Conservation (phyloP, 192 early-diverging fungal species). For the Diversispora epigaea region DNA sequence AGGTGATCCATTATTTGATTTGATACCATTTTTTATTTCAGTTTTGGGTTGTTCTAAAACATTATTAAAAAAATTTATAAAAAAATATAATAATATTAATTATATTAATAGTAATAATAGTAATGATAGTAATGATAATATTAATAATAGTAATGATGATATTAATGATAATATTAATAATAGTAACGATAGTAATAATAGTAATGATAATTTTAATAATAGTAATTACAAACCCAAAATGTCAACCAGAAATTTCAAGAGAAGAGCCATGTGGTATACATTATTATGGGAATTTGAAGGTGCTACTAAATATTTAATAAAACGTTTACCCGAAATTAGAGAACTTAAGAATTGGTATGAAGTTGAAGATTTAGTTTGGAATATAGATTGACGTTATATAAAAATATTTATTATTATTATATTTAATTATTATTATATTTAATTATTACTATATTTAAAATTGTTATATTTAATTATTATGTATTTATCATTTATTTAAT, state of each 20-base stretch:
- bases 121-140: no score
- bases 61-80: conserved; percentile 28
- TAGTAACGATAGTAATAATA: no score
- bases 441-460: no score
- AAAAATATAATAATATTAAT: conserved; percentile 1
- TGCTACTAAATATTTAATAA: conserved; percentile 32
- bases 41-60: conserved; percentile 36
- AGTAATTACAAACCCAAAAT: neutral
- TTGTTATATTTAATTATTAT: no score
- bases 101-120: no score
- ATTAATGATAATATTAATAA: no score
- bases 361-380: conserved; percentile 39
- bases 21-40: conserved; percentile 37
- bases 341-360: conserved; percentile 42
- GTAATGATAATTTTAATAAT: no score
- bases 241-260: conserved; percentile 29
- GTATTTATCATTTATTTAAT: no score
- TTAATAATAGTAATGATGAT: no score
- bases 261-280: conserved; percentile 41
- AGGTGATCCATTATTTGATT: conserved; percentile 42
- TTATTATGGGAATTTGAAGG: conserved; percentile 45
- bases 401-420: no score
- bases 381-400: no score
- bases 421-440: no score
- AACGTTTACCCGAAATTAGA: conserved; percentile 38